These are phyloP conservation scores for Physaria fendleri DNA, from an alignment of 345 rosid species.

Conservation along the genomic window DNA sequence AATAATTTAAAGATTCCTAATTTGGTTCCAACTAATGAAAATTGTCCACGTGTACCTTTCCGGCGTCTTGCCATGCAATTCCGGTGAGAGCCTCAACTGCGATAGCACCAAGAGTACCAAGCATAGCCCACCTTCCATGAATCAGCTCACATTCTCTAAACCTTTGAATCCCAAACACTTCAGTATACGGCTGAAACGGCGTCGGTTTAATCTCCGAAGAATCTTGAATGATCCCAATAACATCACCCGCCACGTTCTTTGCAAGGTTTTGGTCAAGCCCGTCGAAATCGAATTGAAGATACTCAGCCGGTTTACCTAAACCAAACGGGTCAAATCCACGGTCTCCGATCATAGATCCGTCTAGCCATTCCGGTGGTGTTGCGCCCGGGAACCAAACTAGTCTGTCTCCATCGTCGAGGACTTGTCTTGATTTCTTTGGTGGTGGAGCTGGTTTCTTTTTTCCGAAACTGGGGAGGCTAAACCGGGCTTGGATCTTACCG, in stretches of 20 bases:
- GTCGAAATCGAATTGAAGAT: slow-evolving; percentile 75
- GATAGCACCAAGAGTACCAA: slow-evolving; percentile 65
- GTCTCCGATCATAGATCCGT: slow-evolving; percentile 78
- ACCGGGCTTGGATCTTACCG: slow-evolving; percentile 49
- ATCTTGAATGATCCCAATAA: slow-evolving; percentile 51
- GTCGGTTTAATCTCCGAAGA: slow-evolving; percentile 54
- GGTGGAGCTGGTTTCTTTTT: slow-evolving; percentile 44
- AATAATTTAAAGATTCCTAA: background rate
- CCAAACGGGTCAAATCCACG: slow-evolving; percentile 89
- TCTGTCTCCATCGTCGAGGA: slow-evolving; percentile 32
- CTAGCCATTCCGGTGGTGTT: slow-evolving; percentile 64
- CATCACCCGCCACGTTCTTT: slow-evolving; percentile 65
- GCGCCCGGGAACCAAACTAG: slow-evolving; percentile 79
- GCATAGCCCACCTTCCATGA: slow-evolving; percentile 93
- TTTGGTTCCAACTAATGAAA: background rate
- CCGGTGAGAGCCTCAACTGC: slow-evolving; percentile 69
- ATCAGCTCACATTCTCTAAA: slow-evolving; percentile 92
- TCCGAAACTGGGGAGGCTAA: slow-evolving; percentile 43
- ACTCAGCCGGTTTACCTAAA: slow-evolving; percentile 77
- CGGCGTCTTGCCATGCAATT: slow-evolving; percentile 69
- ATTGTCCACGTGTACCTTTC: slow-evolving; percentile 45
- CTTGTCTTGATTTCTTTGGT: slow-evolving; percentile 28
- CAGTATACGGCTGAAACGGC: slow-evolving; percentile 79
- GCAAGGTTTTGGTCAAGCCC: slow-evolving; percentile 87
- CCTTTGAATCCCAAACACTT: slow-evolving; percentile 78